phyloP scores from a whole-genome alignment of 257 asterid species.

The Hygrophila difformis region DNA sequence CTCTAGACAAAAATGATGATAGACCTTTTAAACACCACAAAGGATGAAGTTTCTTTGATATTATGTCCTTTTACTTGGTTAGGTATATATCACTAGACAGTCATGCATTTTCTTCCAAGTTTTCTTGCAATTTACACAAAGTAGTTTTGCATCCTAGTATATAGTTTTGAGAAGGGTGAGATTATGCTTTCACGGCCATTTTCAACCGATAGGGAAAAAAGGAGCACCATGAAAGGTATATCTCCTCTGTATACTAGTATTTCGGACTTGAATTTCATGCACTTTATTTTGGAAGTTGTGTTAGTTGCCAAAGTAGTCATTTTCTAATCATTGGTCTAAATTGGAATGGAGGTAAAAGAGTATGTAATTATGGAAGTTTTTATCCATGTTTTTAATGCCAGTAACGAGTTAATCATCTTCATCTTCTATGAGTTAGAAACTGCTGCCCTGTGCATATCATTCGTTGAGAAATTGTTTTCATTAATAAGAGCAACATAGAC shows the following conservation, averaged over 20 bases:
- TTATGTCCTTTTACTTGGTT: slow-evolving; percentile 45
- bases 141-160: slow-evolving; percentile 5
- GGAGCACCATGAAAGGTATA: slow-evolving; percentile 24
- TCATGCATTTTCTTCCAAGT: slow-evolving; percentile 22
- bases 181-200: not conserved
- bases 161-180: not conserved
- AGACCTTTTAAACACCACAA: slow-evolving; percentile 14
- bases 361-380: not conserved
- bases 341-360: too few relatives aligned
- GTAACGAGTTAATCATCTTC: not conserved
- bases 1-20: not conserved
- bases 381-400: not conserved
- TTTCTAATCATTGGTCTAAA: too few relatives aligned
- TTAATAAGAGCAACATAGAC: slow-evolving; percentile 2
- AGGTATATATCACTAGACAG: slow-evolving; percentile 30
- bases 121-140: slow-evolving; percentile 55
- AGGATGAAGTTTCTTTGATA: slow-evolving; percentile 23
- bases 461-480: slow-evolving; percentile 38
- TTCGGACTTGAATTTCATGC: too few relatives aligned
- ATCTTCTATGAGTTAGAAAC: slow-evolving; percentile 5
- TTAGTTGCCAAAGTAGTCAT: too few relatives aligned
- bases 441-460: not conserved
- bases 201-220: slow-evolving; percentile 11
- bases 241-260: slow-evolving; percentile 21
- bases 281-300: too few relatives aligned